Percentiles rank a stretch among this genome's conserved stretches.
These are phyloP conservation scores for Tremella mesenterica DNA, from an alignment of 768 basidiomycete species.

Conservation along the genomic window DNA sequence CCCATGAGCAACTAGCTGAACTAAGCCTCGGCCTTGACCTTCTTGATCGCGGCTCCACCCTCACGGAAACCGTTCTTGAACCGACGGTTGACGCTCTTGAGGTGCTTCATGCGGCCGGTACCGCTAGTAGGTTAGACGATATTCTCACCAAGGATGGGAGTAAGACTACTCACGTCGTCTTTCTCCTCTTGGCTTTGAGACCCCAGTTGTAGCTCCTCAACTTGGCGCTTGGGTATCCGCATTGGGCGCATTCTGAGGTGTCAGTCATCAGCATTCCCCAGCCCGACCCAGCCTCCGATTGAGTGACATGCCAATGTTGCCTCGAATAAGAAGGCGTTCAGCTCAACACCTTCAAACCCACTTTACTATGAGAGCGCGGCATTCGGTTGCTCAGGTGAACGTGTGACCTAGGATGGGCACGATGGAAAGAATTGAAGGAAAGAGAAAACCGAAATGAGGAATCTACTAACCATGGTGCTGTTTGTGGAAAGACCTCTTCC, in stretches of 20 bases:
- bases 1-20: no score
- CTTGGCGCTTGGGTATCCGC: conserved; percentile 94
- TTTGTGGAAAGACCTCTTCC: conserved; percentile 89
- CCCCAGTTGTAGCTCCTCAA: conserved; percentile 96
- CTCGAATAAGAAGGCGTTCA: no score
- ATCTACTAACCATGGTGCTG: conserved; percentile 86
- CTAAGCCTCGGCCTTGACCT: conserved; percentile 52
- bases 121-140: conserved; percentile 48
- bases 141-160: not conserved
- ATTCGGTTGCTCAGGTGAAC: no score
- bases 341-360: no score
- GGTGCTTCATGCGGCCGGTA: conserved; percentile 87
- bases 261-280: not conserved
- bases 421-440: not conserved
- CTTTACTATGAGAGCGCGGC: no score
- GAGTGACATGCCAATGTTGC: no score
- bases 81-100: conserved; percentile 82
- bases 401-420: no score
- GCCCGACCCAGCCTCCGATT: not conserved
- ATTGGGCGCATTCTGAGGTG: conserved; percentile 76
- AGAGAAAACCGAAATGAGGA: conserved; percentile 2
- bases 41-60: conserved; percentile 85
- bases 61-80: conserved; percentile 99
- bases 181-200: conserved; percentile 97
- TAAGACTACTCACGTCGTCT: conserved; percentile 64